phyloP scores from a whole-genome alignment of 106 monocot genomes.

The Allium cepa region DNA sequence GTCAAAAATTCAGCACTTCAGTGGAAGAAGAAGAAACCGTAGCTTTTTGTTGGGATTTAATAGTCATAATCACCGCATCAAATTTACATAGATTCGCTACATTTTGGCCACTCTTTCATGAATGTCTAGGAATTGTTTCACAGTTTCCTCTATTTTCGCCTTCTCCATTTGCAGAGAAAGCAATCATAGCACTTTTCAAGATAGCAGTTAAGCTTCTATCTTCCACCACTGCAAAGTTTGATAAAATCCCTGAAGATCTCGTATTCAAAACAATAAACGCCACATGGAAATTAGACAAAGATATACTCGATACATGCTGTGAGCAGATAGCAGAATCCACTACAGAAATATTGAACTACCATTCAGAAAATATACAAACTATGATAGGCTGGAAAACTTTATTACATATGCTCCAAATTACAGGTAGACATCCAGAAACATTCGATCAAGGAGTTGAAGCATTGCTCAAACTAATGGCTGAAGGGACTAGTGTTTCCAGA shows the following conservation, averaged over 20 bases:
- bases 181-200: slow-evolving; percentile 50
- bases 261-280: slow-evolving; percentile 74
- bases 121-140: slow-evolving; percentile 38
- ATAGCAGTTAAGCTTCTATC: slow-evolving; percentile 44
- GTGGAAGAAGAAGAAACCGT: slow-evolving; percentile 86
- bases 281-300: slow-evolving; percentile 84
- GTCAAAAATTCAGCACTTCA: slow-evolving; percentile 84
- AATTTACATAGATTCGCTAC: slow-evolving; percentile 48
- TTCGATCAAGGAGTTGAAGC: slow-evolving; percentile 59
- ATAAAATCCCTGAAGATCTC: slow-evolving; percentile 60
- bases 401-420: slow-evolving; percentile 42
- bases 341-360: slow-evolving; percentile 23
- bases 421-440: slow-evolving; percentile 76
- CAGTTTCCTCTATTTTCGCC: slow-evolving; percentile 79
- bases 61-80: slow-evolving; percentile 25
- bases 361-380: slow-evolving; percentile 37
- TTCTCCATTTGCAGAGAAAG: slow-evolving; percentile 79
- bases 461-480: slow-evolving; percentile 41
- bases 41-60: slow-evolving; percentile 84
- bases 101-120: slow-evolving; percentile 81
- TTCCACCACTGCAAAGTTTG: slow-evolving; percentile 1
- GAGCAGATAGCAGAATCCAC: slow-evolving; percentile 42
- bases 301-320: slow-evolving; percentile 70
- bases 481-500: slow-evolving; percentile 31
- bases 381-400: slow-evolving; percentile 60